These are phyloP conservation scores for Debaryomyces fabryi DNA, from an alignment of 1,139 yeast species.

Conservation along the genomic window DNA sequence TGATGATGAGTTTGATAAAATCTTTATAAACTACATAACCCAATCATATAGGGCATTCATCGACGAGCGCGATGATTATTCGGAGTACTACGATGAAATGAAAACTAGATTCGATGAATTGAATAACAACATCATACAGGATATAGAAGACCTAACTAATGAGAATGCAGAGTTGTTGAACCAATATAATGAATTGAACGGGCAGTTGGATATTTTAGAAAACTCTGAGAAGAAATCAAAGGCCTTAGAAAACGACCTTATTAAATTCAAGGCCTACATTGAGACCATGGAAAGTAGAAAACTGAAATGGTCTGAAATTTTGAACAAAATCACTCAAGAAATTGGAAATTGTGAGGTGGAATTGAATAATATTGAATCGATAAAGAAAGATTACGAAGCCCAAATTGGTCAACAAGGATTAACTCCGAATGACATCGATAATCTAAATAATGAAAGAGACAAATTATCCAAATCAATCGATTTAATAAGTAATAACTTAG, in stretches of 20 bases:
- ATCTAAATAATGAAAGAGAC: constrained; percentile 63
- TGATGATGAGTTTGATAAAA: constrained; percentile 53
- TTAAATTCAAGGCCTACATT: constrained; percentile 71
- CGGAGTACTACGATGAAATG: constrained; percentile 58
- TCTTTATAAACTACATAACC: constrained; percentile 67
- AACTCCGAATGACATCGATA: constrained; percentile 63
- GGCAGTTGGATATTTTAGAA: constrained; percentile 35
- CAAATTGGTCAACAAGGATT: constrained; percentile 58
- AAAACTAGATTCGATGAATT: constrained; percentile 50
- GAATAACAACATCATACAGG: constrained; percentile 37
- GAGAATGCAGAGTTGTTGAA: constrained; percentile 46
- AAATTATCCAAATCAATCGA: constrained; percentile 61
- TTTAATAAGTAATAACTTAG: constrained; percentile 44
- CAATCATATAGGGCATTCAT: constrained; percentile 71
- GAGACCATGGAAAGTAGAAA: constrained; percentile 67
- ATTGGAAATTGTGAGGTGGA: constrained; percentile 50
- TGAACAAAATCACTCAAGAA: constrained; percentile 59
- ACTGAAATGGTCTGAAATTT: constrained; percentile 61
- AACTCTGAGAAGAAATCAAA: constrained; percentile 57
- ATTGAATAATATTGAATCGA: constrained; percentile 43
- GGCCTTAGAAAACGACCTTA: constrained; percentile 72
- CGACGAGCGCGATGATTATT: constrained; percentile 62
- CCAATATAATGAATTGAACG: constrained; percentile 27
- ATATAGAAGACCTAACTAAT: constrained; percentile 42
- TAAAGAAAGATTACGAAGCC: constrained; percentile 48